These are phyloP conservation scores for Lupinus albus DNA, from an alignment of 306 rosid genomes.

Conservation along the genomic window DNA sequence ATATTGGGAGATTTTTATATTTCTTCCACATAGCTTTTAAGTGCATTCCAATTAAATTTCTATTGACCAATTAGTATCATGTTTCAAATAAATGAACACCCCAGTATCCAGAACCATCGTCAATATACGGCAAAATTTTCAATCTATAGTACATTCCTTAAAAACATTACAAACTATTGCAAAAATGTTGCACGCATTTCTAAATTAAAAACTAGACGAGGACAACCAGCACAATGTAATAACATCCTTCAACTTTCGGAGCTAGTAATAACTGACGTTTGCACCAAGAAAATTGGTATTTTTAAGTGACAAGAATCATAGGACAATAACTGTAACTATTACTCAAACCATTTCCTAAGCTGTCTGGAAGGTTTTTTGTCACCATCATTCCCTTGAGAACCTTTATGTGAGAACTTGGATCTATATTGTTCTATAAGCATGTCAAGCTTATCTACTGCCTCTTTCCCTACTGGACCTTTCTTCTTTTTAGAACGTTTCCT, in stretches of 20 bases:
- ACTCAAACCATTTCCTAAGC: slow-evolving; percentile 81
- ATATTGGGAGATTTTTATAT: too few relatives aligned
- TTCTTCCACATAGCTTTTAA: not conserved
- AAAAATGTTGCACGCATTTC: not conserved
- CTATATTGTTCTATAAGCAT: slow-evolving; percentile 81
- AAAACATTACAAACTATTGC: not conserved
- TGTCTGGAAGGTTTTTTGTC: slow-evolving; percentile 59
- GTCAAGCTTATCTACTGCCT: slow-evolving; percentile 81
- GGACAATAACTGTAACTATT: slow-evolving; percentile 38
- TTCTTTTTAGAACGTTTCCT: slow-evolving; percentile 65
- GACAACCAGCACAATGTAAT: not conserved
- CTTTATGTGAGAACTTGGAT: slow-evolving; percentile 63
- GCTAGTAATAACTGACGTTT: too few relatives aligned
- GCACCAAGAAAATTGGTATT: not conserved
- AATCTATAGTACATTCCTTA: not conserved
- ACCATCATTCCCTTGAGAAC: slow-evolving; percentile 50
- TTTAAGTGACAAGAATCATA: slow-evolving; percentile 26
- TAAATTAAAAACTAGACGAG: not conserved
- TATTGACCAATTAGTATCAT: too few relatives aligned
- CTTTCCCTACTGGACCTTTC: slow-evolving; percentile 69
- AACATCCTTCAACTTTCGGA: slow-evolving; percentile 16
- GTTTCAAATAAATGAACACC: not conserved
- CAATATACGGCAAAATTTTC: not conserved
- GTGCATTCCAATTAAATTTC: too few relatives aligned
- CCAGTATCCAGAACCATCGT: not conserved